phyloP scores from a whole-genome alignment of 371 early-diverging fungal genomes.

The Rhizomucor pusillus region DNA sequence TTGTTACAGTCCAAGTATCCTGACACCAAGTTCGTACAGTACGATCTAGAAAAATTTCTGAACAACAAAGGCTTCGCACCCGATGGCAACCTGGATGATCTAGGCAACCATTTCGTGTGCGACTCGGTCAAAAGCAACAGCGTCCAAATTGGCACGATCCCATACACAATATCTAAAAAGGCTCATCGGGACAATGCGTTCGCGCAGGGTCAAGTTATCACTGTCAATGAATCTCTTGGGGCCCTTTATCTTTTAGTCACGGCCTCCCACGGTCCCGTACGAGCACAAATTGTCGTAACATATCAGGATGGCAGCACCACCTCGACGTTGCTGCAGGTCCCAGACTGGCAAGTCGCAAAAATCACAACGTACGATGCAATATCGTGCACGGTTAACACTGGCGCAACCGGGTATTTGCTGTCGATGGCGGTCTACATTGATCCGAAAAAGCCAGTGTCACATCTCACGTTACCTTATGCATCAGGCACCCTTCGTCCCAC shows the following conservation, averaged over 20 bases:
- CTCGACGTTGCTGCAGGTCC: conserved; percentile 18
- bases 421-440: conserved; percentile 19
- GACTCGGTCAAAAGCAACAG: background rate
- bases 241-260: conserved; percentile 23
- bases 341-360: conserved; percentile 33
- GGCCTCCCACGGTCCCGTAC: conserved; percentile 25
- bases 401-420: conserved; percentile 10
- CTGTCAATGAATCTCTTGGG: conserved; percentile 9
- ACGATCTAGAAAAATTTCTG: conserved; percentile 7
- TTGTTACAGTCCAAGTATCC: too few species aligned
- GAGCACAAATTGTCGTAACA: conserved; percentile 12
- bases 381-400: conserved; percentile 5
- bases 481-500: conserved; percentile 5
- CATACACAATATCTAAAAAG: conserved; percentile 2
- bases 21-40: conserved; percentile 1
- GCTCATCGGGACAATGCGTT: conserved; percentile 14
- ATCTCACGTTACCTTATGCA: conserved; percentile 14
- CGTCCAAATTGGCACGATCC: conserved; percentile 11
- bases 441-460: conserved; percentile 13
- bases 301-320: conserved; percentile 23
- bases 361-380: conserved; percentile 8
- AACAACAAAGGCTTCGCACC: conserved; percentile 10
- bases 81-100: conserved; percentile 21
- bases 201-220: conserved; percentile 22
- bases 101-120: conserved; percentile 15